Evolutionary conservation across 2,329 filamentous ascomycete genomes (phyloP).

Genomic region (Clarireedia homoeocarpa): DNA sequence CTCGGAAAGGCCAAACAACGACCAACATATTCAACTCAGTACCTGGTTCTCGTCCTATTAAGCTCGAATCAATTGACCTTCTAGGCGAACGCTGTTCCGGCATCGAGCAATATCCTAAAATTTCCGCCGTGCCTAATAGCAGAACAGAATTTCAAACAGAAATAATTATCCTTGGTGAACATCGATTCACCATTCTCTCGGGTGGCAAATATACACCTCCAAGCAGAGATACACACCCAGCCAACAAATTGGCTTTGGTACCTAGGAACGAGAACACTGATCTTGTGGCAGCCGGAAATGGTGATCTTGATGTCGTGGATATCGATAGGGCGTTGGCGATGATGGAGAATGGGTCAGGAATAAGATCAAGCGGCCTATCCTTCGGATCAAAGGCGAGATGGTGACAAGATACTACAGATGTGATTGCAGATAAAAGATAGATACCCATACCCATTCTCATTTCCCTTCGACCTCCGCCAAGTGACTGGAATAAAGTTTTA

Average conservation of each 20-base stretch:
- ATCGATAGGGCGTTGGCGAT: constrained; percentile 52
- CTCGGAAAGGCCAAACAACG: constrained; percentile 14
- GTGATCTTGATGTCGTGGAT: constrained; percentile 52
- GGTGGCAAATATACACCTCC: constrained; percentile 11
- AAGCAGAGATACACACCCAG: constrained; percentile 3
- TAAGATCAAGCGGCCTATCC: constrained; percentile 12
- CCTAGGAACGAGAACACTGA: constrained; percentile 19
- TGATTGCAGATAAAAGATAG: constrained; percentile 3
- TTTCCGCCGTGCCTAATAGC: neutral
- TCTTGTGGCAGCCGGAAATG: constrained; percentile 5
- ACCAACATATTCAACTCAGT: constrained; percentile 23
- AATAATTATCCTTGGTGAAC: constrained; percentile 27
- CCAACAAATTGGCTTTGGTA: constrained; percentile 16
- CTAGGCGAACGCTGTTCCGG: constrained; percentile 28
- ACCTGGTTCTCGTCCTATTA: constrained; percentile 20
- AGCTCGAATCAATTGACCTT: constrained; percentile 26
- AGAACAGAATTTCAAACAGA: constrained; percentile 19
- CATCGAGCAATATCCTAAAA: constrained; percentile 24
- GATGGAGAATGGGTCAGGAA: constrained; percentile 36
- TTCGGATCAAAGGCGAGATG: constrained; percentile 37
- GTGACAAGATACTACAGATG: constrained; percentile 14
- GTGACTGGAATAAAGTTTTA: neutral
- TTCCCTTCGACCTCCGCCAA: neutral
- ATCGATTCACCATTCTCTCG: constrained; percentile 24
- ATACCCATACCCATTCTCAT: neutral